Evolutionary conservation across 1,284 basidiomycete species (phyloP).

Genomic region (Coniferiporia weirii): DNA sequence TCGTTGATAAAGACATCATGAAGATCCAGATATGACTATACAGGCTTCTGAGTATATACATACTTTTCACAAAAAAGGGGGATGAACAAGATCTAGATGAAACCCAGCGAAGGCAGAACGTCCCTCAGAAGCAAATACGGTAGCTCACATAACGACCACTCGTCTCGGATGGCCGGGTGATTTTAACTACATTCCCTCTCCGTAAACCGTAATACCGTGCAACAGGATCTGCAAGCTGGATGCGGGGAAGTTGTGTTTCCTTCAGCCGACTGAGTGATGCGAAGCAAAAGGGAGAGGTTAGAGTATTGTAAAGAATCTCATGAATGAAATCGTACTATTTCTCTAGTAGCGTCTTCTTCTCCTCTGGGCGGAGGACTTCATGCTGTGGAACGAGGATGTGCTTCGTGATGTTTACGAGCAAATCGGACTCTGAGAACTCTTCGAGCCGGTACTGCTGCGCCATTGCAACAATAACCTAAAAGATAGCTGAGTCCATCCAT

Average conservation of each 20-base stretch:
- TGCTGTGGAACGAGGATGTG: conserved; percentile 95
- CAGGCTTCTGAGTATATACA: not conserved
- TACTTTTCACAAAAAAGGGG: not conserved
- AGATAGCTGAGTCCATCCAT: conserved; percentile 13
- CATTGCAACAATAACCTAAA: conserved; percentile 86
- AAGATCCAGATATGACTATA: not conserved
- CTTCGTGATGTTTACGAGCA: conserved; percentile 96
- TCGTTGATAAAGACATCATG: not conserved
- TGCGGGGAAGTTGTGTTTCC: conserved; percentile 96
- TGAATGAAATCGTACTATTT: conserved; percentile 63
- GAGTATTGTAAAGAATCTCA: not conserved
- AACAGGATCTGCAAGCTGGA: conserved; percentile 94
- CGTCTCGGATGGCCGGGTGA: conserved; percentile 95
- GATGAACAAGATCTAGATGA: not conserved
- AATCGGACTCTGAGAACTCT: conserved; percentile 94
- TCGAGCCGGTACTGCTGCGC: conserved; percentile 83
- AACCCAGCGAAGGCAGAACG: too few species aligned
- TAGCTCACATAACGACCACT: conserved; percentile 93
- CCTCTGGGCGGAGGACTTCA: conserved; percentile 79
- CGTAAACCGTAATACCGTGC: conserved; percentile 95
- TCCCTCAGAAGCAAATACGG: conserved; percentile 72
- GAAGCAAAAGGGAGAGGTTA: conserved; percentile 7
- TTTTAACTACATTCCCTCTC: conserved; percentile 97
- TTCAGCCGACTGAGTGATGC: conserved; percentile 76
- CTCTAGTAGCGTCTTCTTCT: conserved; percentile 84